Evolutionary conservation across 495 filamentous ascomycete species (phyloP).

Genomic region (Aspergillus sclerotioniger): DNA sequence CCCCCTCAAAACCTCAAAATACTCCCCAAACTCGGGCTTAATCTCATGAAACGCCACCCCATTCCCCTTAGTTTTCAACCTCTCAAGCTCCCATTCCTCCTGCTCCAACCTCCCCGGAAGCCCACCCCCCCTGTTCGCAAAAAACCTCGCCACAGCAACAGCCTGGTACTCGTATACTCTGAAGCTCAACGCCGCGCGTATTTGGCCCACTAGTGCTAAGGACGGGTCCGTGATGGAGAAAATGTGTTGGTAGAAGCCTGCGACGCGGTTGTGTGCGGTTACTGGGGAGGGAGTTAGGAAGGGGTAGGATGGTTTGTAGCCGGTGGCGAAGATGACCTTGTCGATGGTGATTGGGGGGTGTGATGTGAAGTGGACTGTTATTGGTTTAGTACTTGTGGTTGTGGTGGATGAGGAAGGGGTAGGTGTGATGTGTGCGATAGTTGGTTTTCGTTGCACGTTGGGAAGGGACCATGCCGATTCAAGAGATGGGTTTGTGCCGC

Average conservation of each 20-base stretch:
- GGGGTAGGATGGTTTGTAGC: slow-evolving; percentile 50
- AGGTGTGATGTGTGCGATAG: slow-evolving; percentile 3
- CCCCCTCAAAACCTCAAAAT: slow-evolving; percentile 41
- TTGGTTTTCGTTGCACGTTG: slow-evolving; percentile 20
- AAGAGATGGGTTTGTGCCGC: slow-evolving; percentile 22
- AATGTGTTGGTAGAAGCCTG: slow-evolving; percentile 33
- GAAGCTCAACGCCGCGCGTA: slow-evolving; percentile 50
- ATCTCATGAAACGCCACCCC: slow-evolving; percentile 43
- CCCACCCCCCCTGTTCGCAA: slow-evolving; percentile 32
- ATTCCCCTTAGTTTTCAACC: slow-evolving; percentile 41
- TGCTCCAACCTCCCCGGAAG: slow-evolving; percentile 39
- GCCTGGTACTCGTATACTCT: slow-evolving; percentile 55
- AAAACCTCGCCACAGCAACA: slow-evolving; percentile 47
- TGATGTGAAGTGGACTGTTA: slow-evolving; percentile 36
- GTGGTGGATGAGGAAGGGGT: no score
- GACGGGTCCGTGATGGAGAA: slow-evolving; percentile 31
- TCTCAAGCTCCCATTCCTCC: slow-evolving; percentile 44
- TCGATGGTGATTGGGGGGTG: slow-evolving; percentile 38
- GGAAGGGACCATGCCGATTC: slow-evolving; percentile 25
- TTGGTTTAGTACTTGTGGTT: no score
- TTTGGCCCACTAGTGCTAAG: slow-evolving; percentile 33
- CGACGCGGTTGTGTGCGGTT: slow-evolving; percentile 23
- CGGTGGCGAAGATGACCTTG: slow-evolving; percentile 52
- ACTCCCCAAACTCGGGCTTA: slow-evolving; percentile 50
- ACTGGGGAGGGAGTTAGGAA: slow-evolving; percentile 28